Evolutionary conservation across 306 rosid genomes (phyloP).

Genomic region (Rosa multiflora): DNA sequence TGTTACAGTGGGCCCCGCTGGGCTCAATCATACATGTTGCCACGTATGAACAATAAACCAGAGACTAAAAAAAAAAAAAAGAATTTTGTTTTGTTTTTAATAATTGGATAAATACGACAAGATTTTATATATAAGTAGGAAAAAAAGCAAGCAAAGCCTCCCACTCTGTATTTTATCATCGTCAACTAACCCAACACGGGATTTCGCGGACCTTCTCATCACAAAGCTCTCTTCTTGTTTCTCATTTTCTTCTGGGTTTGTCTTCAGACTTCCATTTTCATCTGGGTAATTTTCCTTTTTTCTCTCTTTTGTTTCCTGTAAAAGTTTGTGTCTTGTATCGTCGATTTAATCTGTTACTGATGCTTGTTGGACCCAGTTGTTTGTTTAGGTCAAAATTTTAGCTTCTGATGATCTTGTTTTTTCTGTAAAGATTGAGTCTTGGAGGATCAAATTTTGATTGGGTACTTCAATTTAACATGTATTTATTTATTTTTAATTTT

Average conservation of each 20-base stretch:
- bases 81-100: not conserved
- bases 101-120: not conserved
- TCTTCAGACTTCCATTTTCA: slow-evolving; percentile 10
- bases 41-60: not conserved
- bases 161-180: slow-evolving; percentile 24
- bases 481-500: not conserved
- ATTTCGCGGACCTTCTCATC: slow-evolving; percentile 17
- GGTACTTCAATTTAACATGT: not conserved
- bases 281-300: not conserved
- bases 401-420: not conserved
- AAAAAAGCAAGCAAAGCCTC: slow-evolving; percentile 7
- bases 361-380: not conserved
- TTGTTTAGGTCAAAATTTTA: not conserved
- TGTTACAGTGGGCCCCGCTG: not conserved
- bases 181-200: slow-evolving; percentile 30
- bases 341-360: not conserved
- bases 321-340: not conserved
- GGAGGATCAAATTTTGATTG: not conserved
- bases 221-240: slow-evolving; percentile 20
- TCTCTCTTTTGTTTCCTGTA: not conserved
- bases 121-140: not conserved
- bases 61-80: not conserved
- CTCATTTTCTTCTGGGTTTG: slow-evolving; percentile 21
- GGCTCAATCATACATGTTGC: not conserved
- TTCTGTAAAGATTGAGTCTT: not conserved